Base-by-base conservation (phyloP, 176 grass and related monocot genomes). In the Aechmea fasciata region DNA sequence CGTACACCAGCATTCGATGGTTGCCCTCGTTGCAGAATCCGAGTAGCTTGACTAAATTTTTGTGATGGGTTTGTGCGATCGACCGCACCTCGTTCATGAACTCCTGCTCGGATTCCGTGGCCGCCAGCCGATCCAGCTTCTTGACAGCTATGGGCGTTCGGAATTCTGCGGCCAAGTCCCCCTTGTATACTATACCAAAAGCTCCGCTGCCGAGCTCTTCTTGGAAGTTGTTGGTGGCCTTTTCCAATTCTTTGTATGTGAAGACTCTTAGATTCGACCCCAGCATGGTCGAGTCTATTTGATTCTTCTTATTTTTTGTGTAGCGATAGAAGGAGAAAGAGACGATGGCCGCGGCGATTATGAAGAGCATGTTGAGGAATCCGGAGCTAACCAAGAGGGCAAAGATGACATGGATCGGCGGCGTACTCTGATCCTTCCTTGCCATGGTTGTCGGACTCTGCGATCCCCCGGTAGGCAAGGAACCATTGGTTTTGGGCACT, bases 51-150 rank as follows among this genome's bases (percentile, higher is more conserved):
- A 65, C 68, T 28, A 79, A 65, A 26, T 79, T 71, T 23, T 72
- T 79, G 33, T 79, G 68, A 26, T 79, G 52, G 9, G 68, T 71
- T 63, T 71, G 25, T 2, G 68, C 77, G 52, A 79, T 72, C 2
- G 77, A 71, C 52, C 47, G 55, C 67, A 71, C 26, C 67, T 79
- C 77, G 13, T 71, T 71, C 3, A 3, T 70, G 67, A 79, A 72
- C 29, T 79, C 77, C 51, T 73, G 65, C 13, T 80, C 69, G 13
- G 23, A 19, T 1, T 69, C 61, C 0, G 15, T 54, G 50, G 17
- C 23, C 13, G 13, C 10, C 59, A 62, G 8, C 48, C 51, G 47
- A 18, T 74, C 63, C 5, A 70, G 11, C 68, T 51, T 80, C 64
- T 80, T 80, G 19, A 73, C 78, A 2, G 78, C 78, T 11, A 80